Conservation (phyloP, 176 grass and related monocot genomes). For the Triticum turgidum region DNA sequence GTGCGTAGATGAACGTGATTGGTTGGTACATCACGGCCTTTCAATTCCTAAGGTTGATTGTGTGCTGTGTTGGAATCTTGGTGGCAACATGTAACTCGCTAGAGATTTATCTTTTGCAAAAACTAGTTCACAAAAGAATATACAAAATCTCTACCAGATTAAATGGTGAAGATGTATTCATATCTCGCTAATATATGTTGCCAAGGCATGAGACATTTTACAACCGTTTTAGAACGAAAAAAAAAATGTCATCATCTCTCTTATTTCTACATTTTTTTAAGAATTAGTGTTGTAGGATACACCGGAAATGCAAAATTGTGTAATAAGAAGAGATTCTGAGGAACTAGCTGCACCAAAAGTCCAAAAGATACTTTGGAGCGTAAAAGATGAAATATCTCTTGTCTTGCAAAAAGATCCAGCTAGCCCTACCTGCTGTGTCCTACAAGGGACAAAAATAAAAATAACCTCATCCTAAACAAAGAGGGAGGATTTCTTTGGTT, state of each 20-base stretch:
- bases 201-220: neutral
- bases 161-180: neutral
- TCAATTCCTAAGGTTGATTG: neutral
- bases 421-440: neutral
- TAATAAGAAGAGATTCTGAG: neutral
- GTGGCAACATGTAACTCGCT: conserved; percentile 23
- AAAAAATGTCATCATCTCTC: neutral
- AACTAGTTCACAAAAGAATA: neutral
- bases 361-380: conserved; percentile 6
- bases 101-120: neutral
- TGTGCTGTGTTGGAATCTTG: conserved; percentile 18
- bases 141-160: neutral
- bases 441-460: neutral
- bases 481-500: conserved; percentile 39
- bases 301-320: too few species aligned
- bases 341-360: neutral
- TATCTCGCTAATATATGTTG: neutral
- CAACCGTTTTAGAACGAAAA: neutral
- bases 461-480: conserved; percentile 44
- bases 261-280: neutral
- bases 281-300: neutral
- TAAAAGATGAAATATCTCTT: conserved; percentile 41
- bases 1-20: conserved; percentile 24
- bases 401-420: conserved; percentile 20
- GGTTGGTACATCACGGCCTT: conserved; percentile 19